phyloP scores from a whole-genome alignment of 2,329 filamentous ascomycete species.

The Trichoderma sp. region DNA sequence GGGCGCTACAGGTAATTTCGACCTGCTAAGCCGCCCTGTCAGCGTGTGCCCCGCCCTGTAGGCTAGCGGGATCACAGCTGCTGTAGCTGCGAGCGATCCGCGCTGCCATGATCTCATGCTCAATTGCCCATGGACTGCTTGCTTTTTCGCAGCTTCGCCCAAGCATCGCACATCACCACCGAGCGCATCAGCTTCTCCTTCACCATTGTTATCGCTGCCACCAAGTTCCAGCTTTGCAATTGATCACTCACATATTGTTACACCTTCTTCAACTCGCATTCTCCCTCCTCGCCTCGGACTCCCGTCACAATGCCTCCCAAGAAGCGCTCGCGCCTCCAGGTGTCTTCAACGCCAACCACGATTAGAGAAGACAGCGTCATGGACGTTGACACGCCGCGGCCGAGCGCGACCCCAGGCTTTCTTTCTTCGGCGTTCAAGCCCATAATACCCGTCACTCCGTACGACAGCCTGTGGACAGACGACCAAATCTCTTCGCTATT shows the following conservation, averaged over 20 bases:
- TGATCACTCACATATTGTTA: not conserved
- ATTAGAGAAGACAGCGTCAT: slow-evolving; percentile 61
- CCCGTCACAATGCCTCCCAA: slow-evolving; percentile 63
- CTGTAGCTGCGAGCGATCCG: not conserved
- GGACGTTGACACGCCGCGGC: slow-evolving; percentile 59
- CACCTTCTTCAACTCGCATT: not conserved
- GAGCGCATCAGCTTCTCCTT: not conserved
- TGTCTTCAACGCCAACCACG: slow-evolving; percentile 59
- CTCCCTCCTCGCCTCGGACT: not conserved
- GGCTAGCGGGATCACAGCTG: slow-evolving; percentile 9
- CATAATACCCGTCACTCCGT: slow-evolving; percentile 31
- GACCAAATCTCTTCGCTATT: slow-evolving; percentile 92
- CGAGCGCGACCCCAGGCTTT: slow-evolving; percentile 52
- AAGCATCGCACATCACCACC: not conserved
- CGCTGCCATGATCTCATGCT: slow-evolving; percentile 27
- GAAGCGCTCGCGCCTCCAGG: slow-evolving; percentile 65
- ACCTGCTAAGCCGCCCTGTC: not conserved
- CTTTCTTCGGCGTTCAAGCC: slow-evolving; percentile 32
- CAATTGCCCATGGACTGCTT: not conserved
- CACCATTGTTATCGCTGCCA: not conserved
- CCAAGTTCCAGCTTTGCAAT: not conserved
- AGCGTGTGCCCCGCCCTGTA: slow-evolving; percentile 14
- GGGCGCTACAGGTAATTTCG: not conserved
- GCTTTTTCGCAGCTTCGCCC: not conserved
- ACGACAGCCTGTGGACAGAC: slow-evolving; percentile 83